Evolutionary conservation across 129 eudicot genomes (phyloP).

Genomic region (Dittrichia graveolens): DNA sequence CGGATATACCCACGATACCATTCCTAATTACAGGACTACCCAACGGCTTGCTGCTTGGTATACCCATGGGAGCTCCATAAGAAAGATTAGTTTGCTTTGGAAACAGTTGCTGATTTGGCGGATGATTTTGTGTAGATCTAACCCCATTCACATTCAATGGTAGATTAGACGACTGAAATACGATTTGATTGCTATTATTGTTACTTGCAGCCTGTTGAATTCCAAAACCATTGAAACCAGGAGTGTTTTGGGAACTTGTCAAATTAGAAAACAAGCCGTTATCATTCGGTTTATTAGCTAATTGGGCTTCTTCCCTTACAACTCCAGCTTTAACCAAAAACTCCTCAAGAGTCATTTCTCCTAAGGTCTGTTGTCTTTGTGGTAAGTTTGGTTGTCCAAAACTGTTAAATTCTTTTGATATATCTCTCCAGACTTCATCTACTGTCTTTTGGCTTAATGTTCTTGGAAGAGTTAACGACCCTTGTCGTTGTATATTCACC

Average conservation of each 20-base stretch:
- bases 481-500: constrained; percentile 77
- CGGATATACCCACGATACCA: constrained; percentile 56
- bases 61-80: constrained; percentile 61
- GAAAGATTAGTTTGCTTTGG: constrained; percentile 67
- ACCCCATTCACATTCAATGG: constrained; percentile 69
- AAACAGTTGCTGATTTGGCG: constrained; percentile 48
- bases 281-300: constrained; percentile 37
- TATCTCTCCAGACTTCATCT: constrained; percentile 88
- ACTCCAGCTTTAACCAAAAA: constrained; percentile 91
- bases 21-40: constrained; percentile 61
- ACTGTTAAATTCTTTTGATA: constrained; percentile 55
- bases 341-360: constrained; percentile 95
- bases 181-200: constrained; percentile 47
- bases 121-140: constrained; percentile 52
- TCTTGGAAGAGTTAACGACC: constrained; percentile 84
- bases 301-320: constrained; percentile 71
- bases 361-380: constrained; percentile 73
- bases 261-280: constrained; percentile 53
- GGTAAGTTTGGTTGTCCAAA: constrained; percentile 47
- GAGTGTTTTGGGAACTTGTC: constrained; percentile 40
- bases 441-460: constrained; percentile 84
- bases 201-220: constrained; percentile 50
- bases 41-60: constrained; percentile 51
- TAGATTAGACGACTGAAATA: constrained; percentile 49
- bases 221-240: constrained; percentile 47